Conservation (phyloP, 129 eudicot species). For the Lonicera japonica region DNA sequence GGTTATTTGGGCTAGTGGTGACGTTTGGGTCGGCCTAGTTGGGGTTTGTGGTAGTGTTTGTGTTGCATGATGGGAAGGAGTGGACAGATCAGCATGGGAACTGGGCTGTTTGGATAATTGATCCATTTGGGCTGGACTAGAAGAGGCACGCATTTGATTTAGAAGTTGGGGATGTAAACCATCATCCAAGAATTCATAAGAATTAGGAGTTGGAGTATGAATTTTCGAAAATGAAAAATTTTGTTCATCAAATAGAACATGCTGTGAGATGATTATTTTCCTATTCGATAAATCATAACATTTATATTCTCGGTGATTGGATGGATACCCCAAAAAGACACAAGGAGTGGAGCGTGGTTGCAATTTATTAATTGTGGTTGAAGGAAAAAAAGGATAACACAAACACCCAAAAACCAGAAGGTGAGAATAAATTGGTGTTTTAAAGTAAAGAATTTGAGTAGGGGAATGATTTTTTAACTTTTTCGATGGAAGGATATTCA, state of each 20-base stretch:
- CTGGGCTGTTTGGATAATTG: background rate
- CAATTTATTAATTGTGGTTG: slow-evolving; percentile 1
- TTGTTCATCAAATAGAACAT: too few relatives aligned
- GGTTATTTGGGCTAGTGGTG: too few relatives aligned
- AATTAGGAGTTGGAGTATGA: too few relatives aligned
- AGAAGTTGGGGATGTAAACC: background rate
- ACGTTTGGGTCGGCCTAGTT: too few relatives aligned
- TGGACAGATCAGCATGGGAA: background rate
- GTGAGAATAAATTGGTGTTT: background rate
- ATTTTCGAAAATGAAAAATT: too few relatives aligned
- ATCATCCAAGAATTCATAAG: background rate
- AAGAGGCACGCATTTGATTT: too few relatives aligned
- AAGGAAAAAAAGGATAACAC: slow-evolving; percentile 5
- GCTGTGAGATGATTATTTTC: too few relatives aligned
- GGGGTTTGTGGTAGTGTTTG: background rate
- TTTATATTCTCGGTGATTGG: background rate
- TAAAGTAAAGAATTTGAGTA: background rate
- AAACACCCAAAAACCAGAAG: slow-evolving; percentile 11
- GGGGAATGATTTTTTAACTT: background rate
- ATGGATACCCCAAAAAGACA: background rate
- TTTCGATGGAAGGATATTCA: background rate
- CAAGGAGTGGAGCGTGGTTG: slow-evolving; percentile 2
- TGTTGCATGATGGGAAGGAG: background rate
- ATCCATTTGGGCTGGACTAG: background rate
- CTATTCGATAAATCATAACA: too few relatives aligned